These are phyloP conservation scores for Aspergillus ostianus DNA, from an alignment of 495 filamentous ascomycete species.

Conservation along the genomic window DNA sequence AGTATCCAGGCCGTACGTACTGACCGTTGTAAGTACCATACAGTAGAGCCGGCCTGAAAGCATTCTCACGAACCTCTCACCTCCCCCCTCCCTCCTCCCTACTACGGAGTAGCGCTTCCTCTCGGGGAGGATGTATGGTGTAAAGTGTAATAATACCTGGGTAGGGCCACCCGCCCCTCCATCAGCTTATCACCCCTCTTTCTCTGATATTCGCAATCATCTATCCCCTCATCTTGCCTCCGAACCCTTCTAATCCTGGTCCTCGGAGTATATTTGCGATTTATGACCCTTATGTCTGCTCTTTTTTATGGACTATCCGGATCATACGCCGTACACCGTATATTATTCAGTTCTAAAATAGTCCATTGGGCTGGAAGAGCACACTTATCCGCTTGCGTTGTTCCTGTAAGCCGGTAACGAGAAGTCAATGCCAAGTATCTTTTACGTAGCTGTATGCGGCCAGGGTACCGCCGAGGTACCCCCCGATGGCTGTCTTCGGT, in stretches of 20 bases:
- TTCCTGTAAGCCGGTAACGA: constrained; percentile 14
- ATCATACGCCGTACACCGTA: background rate
- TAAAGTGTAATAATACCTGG: no score
- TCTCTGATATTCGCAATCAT: background rate
- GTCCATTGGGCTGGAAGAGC: background rate
- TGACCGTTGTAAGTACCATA: background rate
- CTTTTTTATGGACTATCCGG: background rate
- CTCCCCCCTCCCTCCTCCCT: background rate
- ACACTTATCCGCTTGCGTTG: constrained; percentile 17
- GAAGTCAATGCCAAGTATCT: constrained; percentile 18
- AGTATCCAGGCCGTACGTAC: background rate
- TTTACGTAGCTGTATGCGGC: constrained; percentile 23
- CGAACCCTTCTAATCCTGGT: background rate
- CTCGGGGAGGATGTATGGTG: background rate
- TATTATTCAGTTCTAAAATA: background rate
- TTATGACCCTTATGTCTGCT: background rate
- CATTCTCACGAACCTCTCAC: background rate
- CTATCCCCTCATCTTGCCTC: background rate
- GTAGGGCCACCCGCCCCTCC: constrained; percentile 5
- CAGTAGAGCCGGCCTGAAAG: no score
- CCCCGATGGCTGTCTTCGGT: constrained; percentile 28
- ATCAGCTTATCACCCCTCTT: constrained; percentile 12
- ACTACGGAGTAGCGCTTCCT: background rate
- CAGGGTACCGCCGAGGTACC: constrained; percentile 23
- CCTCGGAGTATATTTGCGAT: background rate